Evolutionary conservation across 305 asterid species (phyloP), one percentile per base, ranked within the genome.

Genomic region (Striga hermonthica): DNA sequence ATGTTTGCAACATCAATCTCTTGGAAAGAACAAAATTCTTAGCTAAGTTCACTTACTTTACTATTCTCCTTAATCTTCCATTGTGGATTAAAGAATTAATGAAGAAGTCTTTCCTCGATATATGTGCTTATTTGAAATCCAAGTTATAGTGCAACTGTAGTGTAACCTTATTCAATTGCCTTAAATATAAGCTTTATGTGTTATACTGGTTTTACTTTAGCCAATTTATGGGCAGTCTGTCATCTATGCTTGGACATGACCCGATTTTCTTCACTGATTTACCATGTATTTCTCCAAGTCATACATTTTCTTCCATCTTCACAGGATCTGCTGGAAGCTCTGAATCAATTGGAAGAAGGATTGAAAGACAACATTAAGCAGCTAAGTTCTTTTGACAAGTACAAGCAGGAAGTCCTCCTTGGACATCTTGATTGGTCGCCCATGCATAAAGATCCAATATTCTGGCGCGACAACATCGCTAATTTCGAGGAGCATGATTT

Each of bases 401-500:
- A 87, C 78, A 89, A 89, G 83, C 95, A 87, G 80, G 96, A 91
- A 76, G 86, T 87, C 69, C 90, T 91, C 63, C 98, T 89, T 53
- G 96, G 95, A 43, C 95, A 79, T 79, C 95, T 91, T 69, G 95
- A 91, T 77, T 91, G 98, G 96, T 81, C 93, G 11, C 96, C 95
- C 4, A 84, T 89, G 98, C 98, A 91, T 81, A 89, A 87, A 69
- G 96, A 89, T 81, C 89, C 91, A 39, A 48, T 75, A 47, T 91
- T 91, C 89, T 89, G 96, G 98, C 78, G 82, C 59, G 95, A 91
- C 36, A 87, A 87, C 76, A 78, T 83, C 48, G 79, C 83, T 0
- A 74, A 62, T 67, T 91, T 89, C 15, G 98, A 91, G 70, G 96
- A 91, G 69, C 86, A 84, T 68, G 95, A 87, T 60, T 91, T 89